phyloP scores from a whole-genome alignment of 2,329 filamentous ascomycete species.

The Colletotrichum sp. region DNA sequence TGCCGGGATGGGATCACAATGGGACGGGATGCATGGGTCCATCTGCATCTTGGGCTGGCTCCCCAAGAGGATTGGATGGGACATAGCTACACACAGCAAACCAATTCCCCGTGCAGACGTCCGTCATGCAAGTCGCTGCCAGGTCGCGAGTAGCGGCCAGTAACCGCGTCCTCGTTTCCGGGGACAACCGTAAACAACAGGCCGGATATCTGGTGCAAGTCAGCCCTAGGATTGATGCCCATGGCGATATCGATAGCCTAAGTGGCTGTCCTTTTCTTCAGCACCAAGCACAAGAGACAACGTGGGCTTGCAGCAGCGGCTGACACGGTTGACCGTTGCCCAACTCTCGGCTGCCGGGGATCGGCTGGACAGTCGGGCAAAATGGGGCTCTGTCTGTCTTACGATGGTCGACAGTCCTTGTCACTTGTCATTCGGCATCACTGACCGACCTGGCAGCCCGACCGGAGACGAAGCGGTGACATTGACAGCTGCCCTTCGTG shows the following conservation, averaged over 20 bases:
- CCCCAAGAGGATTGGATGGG: not conserved
- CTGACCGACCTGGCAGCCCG: not conserved
- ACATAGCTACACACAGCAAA: not conserved
- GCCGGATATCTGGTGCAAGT: not conserved
- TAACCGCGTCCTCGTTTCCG: not conserved
- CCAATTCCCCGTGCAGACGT: conserved; percentile 6
- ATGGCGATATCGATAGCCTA: not conserved
- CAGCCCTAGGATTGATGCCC: not conserved
- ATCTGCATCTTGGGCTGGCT: not conserved
- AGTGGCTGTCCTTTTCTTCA: not conserved
- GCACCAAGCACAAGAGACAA: not conserved
- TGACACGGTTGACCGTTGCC: not conserved
- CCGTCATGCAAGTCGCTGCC: conserved; percentile 3
- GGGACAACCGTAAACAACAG: not conserved
- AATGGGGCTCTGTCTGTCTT: not conserved
- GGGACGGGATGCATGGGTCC: conserved; percentile 2
- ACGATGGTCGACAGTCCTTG: not conserved
- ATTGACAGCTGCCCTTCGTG: not conserved
- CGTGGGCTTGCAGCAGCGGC: not conserved
- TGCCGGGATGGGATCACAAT: conserved; percentile 5
- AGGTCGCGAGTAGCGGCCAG: not conserved
- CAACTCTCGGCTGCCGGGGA: not conserved
- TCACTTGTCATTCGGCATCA: not conserved
- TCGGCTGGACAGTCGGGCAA: not conserved
- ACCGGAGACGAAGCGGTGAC: not conserved